These are phyloP conservation scores for Picea abies DNA, from an alignment of 83 land plant species.

Conservation along the genomic window DNA sequence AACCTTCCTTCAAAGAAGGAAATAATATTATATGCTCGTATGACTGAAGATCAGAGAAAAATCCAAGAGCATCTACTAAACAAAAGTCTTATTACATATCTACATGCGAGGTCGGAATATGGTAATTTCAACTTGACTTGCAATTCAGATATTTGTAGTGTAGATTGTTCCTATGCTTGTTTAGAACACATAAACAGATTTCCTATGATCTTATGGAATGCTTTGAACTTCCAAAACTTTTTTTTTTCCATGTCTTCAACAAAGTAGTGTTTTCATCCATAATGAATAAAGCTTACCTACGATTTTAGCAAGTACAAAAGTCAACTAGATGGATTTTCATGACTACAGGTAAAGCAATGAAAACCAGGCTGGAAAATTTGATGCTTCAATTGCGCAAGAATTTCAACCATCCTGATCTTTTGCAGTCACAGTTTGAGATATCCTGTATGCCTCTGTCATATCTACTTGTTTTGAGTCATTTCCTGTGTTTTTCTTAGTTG, in stretches of 20 bases:
- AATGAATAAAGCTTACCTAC: not conserved
- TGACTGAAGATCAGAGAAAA: constrained; percentile 75
- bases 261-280: not conserved
- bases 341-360: constrained; percentile 18
- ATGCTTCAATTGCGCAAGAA: constrained; percentile 74
- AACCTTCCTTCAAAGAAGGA: constrained; percentile 87
- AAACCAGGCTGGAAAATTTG: constrained; percentile 59
- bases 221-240: not conserved
- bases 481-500: not conserved
- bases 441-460: constrained; percentile 40
- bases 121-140: constrained; percentile 16
- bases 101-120: constrained; percentile 30
- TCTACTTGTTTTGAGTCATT: not conserved
- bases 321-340: not conserved
- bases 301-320: not conserved
- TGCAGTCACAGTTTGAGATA: constrained; percentile 59
- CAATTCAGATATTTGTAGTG: not conserved
- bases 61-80: constrained; percentile 69
- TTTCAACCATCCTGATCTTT: constrained; percentile 88
- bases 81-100: constrained; percentile 64
- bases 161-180: not conserved
- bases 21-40: constrained; percentile 83
- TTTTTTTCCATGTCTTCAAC: not conserved
- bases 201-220: not conserved
- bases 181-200: not conserved